Conservation (phyloP, 2,329 filamentous ascomycete genomes). For the Albophoma yamanashiensis region DNA sequence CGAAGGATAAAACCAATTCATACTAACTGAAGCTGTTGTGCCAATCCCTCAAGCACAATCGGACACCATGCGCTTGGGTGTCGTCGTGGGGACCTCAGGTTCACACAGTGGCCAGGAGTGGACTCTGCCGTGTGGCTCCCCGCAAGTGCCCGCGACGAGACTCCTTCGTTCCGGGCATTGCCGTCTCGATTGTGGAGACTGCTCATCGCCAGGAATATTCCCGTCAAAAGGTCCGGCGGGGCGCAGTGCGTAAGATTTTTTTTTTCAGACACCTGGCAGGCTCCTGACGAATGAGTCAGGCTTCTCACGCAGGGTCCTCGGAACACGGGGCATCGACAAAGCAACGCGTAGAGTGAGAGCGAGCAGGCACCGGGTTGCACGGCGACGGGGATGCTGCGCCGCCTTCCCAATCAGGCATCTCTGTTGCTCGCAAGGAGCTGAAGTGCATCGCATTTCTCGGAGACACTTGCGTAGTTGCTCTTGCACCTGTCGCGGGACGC, state of each 20-base stretch:
- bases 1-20: too few species aligned
- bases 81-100: not conserved
- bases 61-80: not conserved
- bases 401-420: not conserved
- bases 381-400: not conserved
- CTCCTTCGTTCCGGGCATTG: not conserved
- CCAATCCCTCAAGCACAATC: not conserved
- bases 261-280: not conserved
- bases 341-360: not conserved
- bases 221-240: not conserved
- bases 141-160: not conserved
- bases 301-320: not conserved
- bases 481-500: not conserved
- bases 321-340: not conserved
- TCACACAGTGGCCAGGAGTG: not conserved
- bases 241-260: not conserved
- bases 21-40: not conserved
- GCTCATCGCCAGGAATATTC: not conserved
- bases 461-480: too few species aligned
- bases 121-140: not conserved
- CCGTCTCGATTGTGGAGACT: not conserved
- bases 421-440: not conserved
- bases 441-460: not conserved
- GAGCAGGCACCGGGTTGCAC: not conserved
- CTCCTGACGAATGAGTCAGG: not conserved